These are phyloP conservation scores for Fraxinus albicans DNA, from an alignment of 305 asterid genomes.

Conservation along the genomic window DNA sequence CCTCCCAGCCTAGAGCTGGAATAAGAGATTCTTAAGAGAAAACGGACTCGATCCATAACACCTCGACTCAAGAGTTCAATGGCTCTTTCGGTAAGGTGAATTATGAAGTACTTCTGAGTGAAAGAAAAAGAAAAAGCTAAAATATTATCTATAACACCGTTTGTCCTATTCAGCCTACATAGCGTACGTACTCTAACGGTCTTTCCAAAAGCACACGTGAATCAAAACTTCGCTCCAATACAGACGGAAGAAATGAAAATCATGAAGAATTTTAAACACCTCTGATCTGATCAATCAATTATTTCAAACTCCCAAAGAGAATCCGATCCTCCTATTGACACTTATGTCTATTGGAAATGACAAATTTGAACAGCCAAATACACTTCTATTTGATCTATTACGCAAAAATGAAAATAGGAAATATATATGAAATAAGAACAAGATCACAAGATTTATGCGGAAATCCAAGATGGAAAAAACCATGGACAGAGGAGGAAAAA, in stretches of 20 bases:
- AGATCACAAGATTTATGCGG: too few species aligned
- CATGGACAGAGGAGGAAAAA: too few species aligned
- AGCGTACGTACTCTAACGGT: neutral
- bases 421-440: too few species aligned
- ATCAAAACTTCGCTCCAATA: neutral
- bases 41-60: neutral
- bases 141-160: neutral
- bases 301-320: neutral
- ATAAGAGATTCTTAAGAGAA: neutral
- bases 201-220: neutral
- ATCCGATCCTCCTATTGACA: neutral
- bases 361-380: neutral
- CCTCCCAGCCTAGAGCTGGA: neutral
- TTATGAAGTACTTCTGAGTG: neutral
- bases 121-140: neutral
- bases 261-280: neutral
- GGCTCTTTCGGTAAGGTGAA: neutral
- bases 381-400: neutral
- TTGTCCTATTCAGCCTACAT: neutral
- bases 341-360: neutral
- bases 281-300: neutral
- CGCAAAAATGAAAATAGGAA: too few species aligned
- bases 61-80: neutral
- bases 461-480: too few species aligned
- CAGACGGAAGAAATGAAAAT: conserved; percentile 12